Base-by-base conservation (phyloP, 1,284 basidiomycete genomes). In the Sphaerobolus stellatus region DNA sequence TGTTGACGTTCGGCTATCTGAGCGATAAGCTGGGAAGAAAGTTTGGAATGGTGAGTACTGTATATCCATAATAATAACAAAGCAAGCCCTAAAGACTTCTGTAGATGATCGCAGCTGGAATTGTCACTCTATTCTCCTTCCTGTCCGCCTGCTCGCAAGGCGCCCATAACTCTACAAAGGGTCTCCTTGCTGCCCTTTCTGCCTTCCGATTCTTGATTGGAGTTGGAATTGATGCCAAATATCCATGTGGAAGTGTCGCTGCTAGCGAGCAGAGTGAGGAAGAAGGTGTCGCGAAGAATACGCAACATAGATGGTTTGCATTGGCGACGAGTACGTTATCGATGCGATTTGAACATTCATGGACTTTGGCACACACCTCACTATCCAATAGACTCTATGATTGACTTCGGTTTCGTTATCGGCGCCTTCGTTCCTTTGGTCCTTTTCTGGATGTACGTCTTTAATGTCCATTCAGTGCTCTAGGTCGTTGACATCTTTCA, bases 191-290 rank as follows among this genome's bases (percentile, higher is more conserved):
- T 33, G 93, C 93, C 78, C 79, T 93, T 18, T 82, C 77, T 49
- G 90, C 88, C 5, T 94, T 88, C 72, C 86, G 92, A 79, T 90
- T 93, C 75, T 69, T 94, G 8, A 76, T 92, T 51, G 92, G 90
- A 45, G 86, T 92, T 55, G 90, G 90, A 38, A 76, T 93, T 8
- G 94, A 93, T 25, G 92, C 92, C 11, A 92, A 95, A 68, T 96
- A 97, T 61, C 94, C 93, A 5, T 90, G 88, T 58, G 94, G 94
- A 6, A 90, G 87, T 3, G 93, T 97, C n/a, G 92, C 93, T 22
- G 88, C 89, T 2, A 89, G 90, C 1, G 94, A 97, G 67, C 90
- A 92, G 66, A 92, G 92, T 0, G 94, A 96, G 69, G 88, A 92
- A 64, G 75, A 80, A 20, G 83, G 80, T 3, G 86, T 96, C 63